These are phyloP conservation scores for Tetrastigma voinierianum DNA, from an alignment of 164 flowering plant genomes.

Conservation along the genomic window DNA sequence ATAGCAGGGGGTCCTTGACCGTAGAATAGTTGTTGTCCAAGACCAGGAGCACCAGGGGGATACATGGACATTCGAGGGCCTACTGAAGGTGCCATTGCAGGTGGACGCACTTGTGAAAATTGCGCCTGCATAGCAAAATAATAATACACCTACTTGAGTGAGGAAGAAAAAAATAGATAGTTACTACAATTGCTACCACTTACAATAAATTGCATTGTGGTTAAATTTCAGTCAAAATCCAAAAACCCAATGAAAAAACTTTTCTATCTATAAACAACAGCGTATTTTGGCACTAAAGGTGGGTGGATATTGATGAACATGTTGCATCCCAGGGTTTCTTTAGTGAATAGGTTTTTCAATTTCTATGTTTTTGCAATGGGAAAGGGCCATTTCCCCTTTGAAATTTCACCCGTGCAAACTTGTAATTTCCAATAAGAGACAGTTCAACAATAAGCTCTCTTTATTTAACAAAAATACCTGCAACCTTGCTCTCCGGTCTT, in stretches of 20 bases:
- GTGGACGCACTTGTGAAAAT: slow-evolving; percentile 32
- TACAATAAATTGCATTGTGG: too few species aligned
- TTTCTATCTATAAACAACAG: too few species aligned
- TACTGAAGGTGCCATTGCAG: slow-evolving; percentile 22
- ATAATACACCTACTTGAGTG: neutral
- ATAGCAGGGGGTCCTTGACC: slow-evolving; percentile 33
- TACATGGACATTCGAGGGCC: slow-evolving; percentile 35
- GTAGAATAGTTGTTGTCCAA: slow-evolving; percentile 34
- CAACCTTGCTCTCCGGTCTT: slow-evolving; percentile 51
- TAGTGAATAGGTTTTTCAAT: too few species aligned
- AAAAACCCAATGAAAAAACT: too few species aligned
- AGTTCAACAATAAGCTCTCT: neutral
- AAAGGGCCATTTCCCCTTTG: neutral
- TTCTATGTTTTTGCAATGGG: too few species aligned
- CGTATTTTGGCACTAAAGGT: too few species aligned
- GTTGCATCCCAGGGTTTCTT: too few species aligned
- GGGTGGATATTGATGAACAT: too few species aligned
- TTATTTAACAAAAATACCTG: slow-evolving; percentile 26
- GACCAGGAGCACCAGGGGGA: slow-evolving; percentile 34
- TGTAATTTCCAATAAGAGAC: neutral
- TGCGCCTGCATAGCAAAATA: slow-evolving; percentile 19
- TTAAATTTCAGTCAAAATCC: too few species aligned
- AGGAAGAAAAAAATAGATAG: too few species aligned
- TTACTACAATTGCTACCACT: neutral
- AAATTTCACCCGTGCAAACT: too few species aligned